A percentile compares a stretch with the other conserved stretches of the same genome.
phyloP scores from a whole-genome alignment of 352 stramenopile species.

The Phytophthora syringae region DNA sequence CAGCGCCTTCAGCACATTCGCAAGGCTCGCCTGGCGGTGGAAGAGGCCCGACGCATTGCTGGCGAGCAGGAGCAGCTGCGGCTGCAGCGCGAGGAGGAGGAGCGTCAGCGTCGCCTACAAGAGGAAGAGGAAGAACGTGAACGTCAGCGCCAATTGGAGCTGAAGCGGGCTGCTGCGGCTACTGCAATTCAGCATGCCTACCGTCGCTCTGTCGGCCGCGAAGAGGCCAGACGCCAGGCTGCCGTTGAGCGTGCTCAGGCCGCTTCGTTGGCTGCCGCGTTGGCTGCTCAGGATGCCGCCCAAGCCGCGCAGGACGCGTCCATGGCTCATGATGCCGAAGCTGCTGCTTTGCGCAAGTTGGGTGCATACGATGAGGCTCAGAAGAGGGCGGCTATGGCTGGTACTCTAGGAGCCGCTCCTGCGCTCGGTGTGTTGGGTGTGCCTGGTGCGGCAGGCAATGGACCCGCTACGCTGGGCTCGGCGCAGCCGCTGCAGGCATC shows the following conservation, averaged over 20 bases:
- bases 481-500: constrained; percentile 72
- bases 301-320: constrained; percentile 76
- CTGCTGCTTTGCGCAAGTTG: constrained; percentile 76
- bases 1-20: constrained; percentile 82
- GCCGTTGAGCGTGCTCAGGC: constrained; percentile 74
- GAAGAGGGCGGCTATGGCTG: constrained; percentile 46
- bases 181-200: constrained; percentile 75
- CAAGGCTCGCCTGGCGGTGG: constrained; percentile 78
- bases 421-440: constrained; percentile 63
- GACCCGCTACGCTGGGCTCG: constrained; percentile 68
- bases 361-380: constrained; percentile 67
- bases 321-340: constrained; percentile 74
- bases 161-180: constrained; percentile 64
- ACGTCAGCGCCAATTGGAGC: constrained; percentile 61
- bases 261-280: constrained; percentile 71
- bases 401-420: constrained; percentile 60
- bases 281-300: constrained; percentile 80
- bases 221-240: constrained; percentile 74
- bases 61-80: constrained; percentile 72
- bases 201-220: constrained; percentile 64
- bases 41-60: constrained; percentile 74
- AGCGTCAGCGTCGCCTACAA: constrained; percentile 62
- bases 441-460: constrained; percentile 55
- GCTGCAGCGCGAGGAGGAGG: constrained; percentile 73
- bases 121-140: constrained; percentile 71